Conservation (phyloP, 805 yeast genomes). For the Teunomyces stri region DNA sequence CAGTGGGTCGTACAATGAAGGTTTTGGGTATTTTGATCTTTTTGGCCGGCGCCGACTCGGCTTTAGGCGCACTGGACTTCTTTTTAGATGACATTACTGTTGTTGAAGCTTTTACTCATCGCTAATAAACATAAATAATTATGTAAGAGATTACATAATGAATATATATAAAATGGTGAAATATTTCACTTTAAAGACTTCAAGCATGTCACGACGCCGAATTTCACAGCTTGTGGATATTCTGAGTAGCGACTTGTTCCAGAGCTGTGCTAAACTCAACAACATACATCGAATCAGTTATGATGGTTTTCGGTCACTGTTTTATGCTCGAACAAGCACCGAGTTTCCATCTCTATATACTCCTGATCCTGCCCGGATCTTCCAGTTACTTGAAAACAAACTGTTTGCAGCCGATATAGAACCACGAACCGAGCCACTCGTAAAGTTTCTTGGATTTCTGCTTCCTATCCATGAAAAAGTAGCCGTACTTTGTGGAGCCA, state of each 20-base stretch:
- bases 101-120: neutral
- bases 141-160: too few species aligned
- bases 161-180: too few species aligned
- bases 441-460: constrained; percentile 23
- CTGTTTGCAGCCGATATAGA: neutral
- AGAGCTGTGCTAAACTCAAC: constrained; percentile 9
- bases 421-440: constrained; percentile 17
- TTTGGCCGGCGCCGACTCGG: constrained; percentile 22
- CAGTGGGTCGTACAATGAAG: constrained; percentile 38
- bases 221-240: neutral
- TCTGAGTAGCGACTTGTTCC: constrained; percentile 24
- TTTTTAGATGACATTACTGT: constrained; percentile 23
- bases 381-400: constrained; percentile 11
- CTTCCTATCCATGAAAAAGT: constrained; percentile 24
- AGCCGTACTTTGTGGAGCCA: constrained; percentile 28
- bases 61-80: constrained; percentile 19
- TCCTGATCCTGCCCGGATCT: constrained; percentile 9
- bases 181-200: too few species aligned
- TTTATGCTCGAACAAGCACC: constrained; percentile 13
- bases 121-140: too few species aligned
- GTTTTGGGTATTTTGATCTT: constrained; percentile 40
- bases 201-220: neutral
- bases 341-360: constrained; percentile 14
- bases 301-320: constrained; percentile 12
- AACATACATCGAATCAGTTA: constrained; percentile 11